Conservation (phyloP, 305 asterid genomes). For the Coffea humblotiana region DNA sequence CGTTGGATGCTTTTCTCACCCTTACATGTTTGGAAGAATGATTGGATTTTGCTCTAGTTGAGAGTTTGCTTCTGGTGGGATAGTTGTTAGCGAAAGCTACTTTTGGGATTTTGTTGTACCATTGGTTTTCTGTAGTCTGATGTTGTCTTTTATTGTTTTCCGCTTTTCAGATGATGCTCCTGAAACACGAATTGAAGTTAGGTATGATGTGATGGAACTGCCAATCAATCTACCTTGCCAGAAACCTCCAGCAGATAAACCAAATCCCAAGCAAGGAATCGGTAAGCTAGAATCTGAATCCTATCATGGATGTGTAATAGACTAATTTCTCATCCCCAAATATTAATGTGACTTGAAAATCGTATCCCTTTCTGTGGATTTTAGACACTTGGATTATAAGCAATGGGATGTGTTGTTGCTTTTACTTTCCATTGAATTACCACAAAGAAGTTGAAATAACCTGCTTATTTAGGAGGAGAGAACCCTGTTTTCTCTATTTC, state of each 20-base stretch:
- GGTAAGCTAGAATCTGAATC: slow-evolving; percentile 45
- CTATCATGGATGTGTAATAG: neutral
- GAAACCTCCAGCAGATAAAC: slow-evolving; percentile 92
- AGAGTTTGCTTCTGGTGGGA: neutral
- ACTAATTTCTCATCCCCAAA: neutral
- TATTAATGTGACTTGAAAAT: neutral
- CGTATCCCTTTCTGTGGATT: neutral
- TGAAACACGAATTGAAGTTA: slow-evolving; percentile 63
- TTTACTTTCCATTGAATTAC: neutral
- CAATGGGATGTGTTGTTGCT: neutral
- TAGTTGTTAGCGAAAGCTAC: neutral
- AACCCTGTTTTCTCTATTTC: neutral
- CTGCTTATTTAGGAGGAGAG: neutral
- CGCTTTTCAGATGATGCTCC: slow-evolving; percentile 50
- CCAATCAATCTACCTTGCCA: slow-evolving; percentile 83
- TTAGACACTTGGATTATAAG: no score
- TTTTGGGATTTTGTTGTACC: neutral
- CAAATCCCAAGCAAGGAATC: slow-evolving; percentile 96
- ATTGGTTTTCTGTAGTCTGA: neutral
- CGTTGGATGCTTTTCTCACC: neutral
- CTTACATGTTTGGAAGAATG: neutral
- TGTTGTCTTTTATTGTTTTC: slow-evolving; percentile 3
- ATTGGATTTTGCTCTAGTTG: neutral
- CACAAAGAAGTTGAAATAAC: neutral
- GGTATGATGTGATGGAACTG: slow-evolving; percentile 82